A percentile compares a stretch with the other conserved stretches of the same genome.
phyloP scores from a whole-genome alignment of 305 asterid genomes.

The Solanum aculeatissimum region DNA sequence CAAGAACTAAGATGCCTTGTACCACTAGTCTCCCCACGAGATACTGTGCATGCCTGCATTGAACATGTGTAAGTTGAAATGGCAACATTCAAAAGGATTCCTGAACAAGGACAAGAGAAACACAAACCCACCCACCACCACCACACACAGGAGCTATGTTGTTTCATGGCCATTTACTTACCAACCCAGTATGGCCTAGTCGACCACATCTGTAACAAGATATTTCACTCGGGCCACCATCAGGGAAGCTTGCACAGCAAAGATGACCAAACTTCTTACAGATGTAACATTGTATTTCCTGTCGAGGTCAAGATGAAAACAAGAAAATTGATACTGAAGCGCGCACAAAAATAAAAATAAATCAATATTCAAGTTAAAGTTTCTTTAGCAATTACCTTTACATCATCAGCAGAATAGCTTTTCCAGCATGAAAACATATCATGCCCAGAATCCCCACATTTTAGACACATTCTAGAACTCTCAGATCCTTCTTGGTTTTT shows the following conservation, averaged over 20 bases:
- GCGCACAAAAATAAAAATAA: background rate
- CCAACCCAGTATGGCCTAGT: slow-evolving; percentile 83
- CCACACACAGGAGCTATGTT: background rate
- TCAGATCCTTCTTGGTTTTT: slow-evolving; percentile 20
- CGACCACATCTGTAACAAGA: slow-evolving; percentile 92
- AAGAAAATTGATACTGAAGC: background rate
- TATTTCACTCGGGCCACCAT: slow-evolving; percentile 39
- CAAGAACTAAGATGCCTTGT: slow-evolving; percentile 33
- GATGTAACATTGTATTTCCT: slow-evolving; percentile 76
- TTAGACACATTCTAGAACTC: slow-evolving; percentile 54
- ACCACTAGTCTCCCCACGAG: slow-evolving; percentile 25
- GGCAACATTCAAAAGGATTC: background rate
- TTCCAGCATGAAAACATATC: slow-evolving; percentile 72
- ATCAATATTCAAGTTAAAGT: background rate
- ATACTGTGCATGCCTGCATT: slow-evolving; percentile 55
- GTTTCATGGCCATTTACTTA: background rate
- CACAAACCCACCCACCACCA: background rate
- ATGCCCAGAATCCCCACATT: slow-evolving; percentile 85
- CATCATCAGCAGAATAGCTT: slow-evolving; percentile 52
- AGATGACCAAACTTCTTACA: slow-evolving; percentile 80
- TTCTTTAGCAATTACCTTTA: slow-evolving; percentile 36
- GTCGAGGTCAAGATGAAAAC: slow-evolving; percentile 1
- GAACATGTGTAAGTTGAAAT: background rate
- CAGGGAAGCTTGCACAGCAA: slow-evolving; percentile 53
- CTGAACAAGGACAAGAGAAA: background rate